These are phyloP conservation scores for Skeletonema marinoi DNA, from an alignment of 108 stramenopile genomes.

Conservation along the genomic window DNA sequence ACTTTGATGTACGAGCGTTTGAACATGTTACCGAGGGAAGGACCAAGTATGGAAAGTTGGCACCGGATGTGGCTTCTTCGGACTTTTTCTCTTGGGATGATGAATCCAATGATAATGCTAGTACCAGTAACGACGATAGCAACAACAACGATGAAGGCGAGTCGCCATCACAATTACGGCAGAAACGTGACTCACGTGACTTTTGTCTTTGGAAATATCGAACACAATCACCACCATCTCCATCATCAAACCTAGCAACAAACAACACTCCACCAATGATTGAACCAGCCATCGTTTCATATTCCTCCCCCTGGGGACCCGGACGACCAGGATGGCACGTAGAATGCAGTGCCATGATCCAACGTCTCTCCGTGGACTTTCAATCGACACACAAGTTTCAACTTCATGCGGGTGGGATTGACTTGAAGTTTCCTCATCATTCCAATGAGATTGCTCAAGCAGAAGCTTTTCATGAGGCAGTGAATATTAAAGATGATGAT, in stretches of 20 bases:
- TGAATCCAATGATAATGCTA: slow-evolving; percentile 43
- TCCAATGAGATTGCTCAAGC: slow-evolving; percentile 99
- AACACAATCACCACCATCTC: slow-evolving; percentile 1
- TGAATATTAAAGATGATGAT: neutral
- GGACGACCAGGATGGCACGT: slow-evolving; percentile 99
- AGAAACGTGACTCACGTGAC: slow-evolving; percentile 88
- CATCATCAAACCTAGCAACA: slow-evolving; percentile 16
- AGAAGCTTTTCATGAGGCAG: slow-evolving; percentile 59
- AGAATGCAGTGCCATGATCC: slow-evolving; percentile 97
- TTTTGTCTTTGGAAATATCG: slow-evolving; percentile 98
- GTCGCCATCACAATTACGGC: neutral
- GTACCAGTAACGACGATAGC: neutral
- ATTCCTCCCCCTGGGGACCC: slow-evolving; percentile 91
- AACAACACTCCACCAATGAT: slow-evolving; percentile 47
- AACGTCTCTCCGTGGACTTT: slow-evolving; percentile 33
- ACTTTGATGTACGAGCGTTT: slow-evolving; percentile 90
- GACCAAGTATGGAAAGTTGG: slow-evolving; percentile 90
- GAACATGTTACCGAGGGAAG: slow-evolving; percentile 57
- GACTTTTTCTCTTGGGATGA: slow-evolving; percentile 60
- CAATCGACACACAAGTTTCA: slow-evolving; percentile 57
- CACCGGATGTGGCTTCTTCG: slow-evolving; percentile 64
- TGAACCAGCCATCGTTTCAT: slow-evolving; percentile 61
- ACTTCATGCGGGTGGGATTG: slow-evolving; percentile 94
- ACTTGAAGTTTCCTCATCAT: slow-evolving; percentile 99
- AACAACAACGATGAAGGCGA: slow-evolving; percentile 6